phyloP scores from a whole-genome alignment of 1,139 yeast species.

The Saccharomyces pastorianus region DNA sequence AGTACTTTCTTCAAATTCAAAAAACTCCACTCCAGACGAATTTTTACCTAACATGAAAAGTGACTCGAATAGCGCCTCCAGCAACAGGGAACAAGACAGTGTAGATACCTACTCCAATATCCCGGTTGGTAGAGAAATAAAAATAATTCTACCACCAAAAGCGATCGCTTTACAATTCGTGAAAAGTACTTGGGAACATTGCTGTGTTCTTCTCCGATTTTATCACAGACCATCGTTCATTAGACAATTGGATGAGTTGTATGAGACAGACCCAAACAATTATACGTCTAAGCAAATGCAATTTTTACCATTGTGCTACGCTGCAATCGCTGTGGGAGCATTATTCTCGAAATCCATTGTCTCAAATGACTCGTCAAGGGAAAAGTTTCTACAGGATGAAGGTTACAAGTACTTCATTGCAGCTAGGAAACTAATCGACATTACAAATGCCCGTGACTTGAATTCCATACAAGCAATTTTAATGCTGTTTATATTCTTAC shows the following conservation, averaged over 20 bases:
- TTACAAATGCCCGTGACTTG: conserved; percentile 56
- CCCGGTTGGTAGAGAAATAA: conserved; percentile 41
- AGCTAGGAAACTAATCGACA: conserved; percentile 74
- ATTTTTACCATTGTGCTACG: conserved; percentile 65
- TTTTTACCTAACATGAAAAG: conserved; percentile 1
- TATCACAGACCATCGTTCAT: conserved; percentile 80
- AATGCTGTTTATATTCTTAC: conserved; percentile 63
- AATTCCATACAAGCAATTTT: conserved; percentile 68
- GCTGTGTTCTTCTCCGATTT: conserved; percentile 78
- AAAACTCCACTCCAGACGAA: conserved; percentile 2
- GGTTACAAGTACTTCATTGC: conserved; percentile 85
- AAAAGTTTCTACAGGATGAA: conserved; percentile 56
- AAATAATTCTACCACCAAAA: conserved; percentile 68
- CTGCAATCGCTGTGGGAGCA: conserved; percentile 70
- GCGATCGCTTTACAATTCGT: conserved; percentile 66
- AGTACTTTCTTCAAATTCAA: conserved; percentile 5
- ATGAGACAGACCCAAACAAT: conserved; percentile 56
- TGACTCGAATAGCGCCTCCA: conserved; percentile 5
- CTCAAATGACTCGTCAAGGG: conserved; percentile 45
- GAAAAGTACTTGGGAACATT: conserved; percentile 77
- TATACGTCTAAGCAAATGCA: conserved; percentile 65
- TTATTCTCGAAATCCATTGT: conserved; percentile 43
- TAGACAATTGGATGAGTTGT: conserved; percentile 50
- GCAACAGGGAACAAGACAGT: conserved; percentile 3
- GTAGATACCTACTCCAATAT: conserved; percentile 35